Evolutionary conservation across 2,329 filamentous ascomycete species (phyloP), one percentile per base, ranked within the genome.

Genomic region (Colletotrichum noveboracense): DNA sequence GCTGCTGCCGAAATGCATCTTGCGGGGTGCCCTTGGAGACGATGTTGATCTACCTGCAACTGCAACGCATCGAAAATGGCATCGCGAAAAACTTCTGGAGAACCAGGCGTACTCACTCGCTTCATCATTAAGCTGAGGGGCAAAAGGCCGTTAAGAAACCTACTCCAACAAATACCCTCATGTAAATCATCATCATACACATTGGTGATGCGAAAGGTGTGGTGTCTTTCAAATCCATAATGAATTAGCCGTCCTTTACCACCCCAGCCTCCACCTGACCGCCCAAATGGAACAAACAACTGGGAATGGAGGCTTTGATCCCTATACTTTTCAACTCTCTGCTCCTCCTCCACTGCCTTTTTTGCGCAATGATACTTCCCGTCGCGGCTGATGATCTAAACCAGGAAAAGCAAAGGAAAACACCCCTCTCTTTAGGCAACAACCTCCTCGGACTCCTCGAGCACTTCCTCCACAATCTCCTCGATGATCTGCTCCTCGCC

Each of bases 381-480:
- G 26, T 30, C 28, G 26, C 24, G 26, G 65, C 24, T 28, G 48
- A 56, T 71, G 55, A 43, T 68, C 69, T 75, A 68, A 65, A 72
- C 30, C 66, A 28, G 66, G 34, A 66, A 60, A 43, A 52, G 12
- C 21, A 55, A 24, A 56, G 28, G 26, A 61, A 61, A 30, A 61
- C 18, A 61, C 28, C 58, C 24, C 26, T 52, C 34, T 60, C 36
- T 65, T 38, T 68, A 85, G 73, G 79, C 80, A 68, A 92, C 83
- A 79, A 92, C 86, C 86, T 98, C 97, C 89, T 98, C 97, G 74
- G 89, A 94, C 91, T 98, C 94, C 86, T 96, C 91, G 67, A 93
- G 85, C 26, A 93, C 96, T 87, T 98, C 96, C 86, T 95, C 94
- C 78, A 95, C 92, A 79, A 95, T 94, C 88, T 96, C 94, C 87